Conservation (phyloP, 495 filamentous ascomycete genomes). For the Extremus antarcticus region DNA sequence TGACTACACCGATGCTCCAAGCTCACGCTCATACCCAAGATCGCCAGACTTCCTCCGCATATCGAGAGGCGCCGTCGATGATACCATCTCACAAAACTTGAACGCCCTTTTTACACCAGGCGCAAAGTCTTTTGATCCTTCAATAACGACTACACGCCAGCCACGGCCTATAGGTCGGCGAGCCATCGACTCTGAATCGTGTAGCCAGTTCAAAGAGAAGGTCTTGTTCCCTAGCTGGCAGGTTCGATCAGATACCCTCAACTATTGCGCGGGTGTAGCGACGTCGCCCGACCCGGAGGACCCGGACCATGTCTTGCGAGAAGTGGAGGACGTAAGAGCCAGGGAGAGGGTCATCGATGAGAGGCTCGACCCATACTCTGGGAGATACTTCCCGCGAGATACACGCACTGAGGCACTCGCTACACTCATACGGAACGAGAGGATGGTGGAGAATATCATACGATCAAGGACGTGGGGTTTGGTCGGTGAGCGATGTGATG, state of each 20-base stretch:
- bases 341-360: constrained; percentile 76
- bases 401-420: constrained; percentile 75
- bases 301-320: constrained; percentile 59
- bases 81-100: constrained; percentile 84
- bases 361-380: constrained; percentile 84
- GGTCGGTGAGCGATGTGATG: constrained; percentile 68
- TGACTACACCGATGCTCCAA: constrained; percentile 5
- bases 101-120: constrained; percentile 81
- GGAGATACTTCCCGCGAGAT: constrained; percentile 71
- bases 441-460: constrained; percentile 78
- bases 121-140: constrained; percentile 60
- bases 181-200: constrained; percentile 38
- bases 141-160: constrained; percentile 56
- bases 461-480: constrained; percentile 71
- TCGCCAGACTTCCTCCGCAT: constrained; percentile 74
- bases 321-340: constrained; percentile 58
- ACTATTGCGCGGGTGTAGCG: constrained; percentile 82
- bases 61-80: constrained; percentile 77
- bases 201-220: constrained; percentile 60
- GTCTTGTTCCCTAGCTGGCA: constrained; percentile 88
- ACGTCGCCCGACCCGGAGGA: constrained; percentile 81
- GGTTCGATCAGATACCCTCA: constrained; percentile 68
- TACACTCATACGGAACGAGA: constrained; percentile 67
- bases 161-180: constrained; percentile 11
- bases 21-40: constrained; percentile 17